phyloP scores from a whole-genome alignment of 345 rosid species.

The Eucalyptus leucophloia region DNA sequence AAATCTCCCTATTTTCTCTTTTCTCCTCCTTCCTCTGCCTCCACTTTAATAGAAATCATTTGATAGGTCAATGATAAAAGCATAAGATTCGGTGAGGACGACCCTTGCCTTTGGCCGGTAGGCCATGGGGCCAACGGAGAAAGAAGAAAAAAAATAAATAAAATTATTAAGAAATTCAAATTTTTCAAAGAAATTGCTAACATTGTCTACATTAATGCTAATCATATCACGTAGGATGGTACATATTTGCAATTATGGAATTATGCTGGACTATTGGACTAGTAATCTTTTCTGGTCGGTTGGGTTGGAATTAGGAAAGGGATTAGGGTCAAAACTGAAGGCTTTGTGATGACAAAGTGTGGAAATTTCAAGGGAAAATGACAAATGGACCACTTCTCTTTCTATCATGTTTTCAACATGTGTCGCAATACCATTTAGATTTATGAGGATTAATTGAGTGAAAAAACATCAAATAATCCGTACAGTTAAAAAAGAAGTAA shows the following conservation, averaged over 20 bases:
- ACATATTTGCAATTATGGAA: too few relatives aligned
- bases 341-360: too few relatives aligned
- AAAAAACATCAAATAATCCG: neutral
- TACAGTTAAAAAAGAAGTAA: neutral
- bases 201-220: too few relatives aligned
- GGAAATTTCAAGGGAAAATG: neutral
- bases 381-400: neutral
- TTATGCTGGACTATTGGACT: too few relatives aligned
- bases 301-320: too few relatives aligned
- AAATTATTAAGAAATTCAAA: too few relatives aligned
- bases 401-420: neutral
- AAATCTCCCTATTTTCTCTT: neutral
- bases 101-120: neutral
- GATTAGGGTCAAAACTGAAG: too few relatives aligned
- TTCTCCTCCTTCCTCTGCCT: neutral
- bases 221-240: neutral
- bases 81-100: neutral
- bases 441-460: neutral
- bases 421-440: neutral
- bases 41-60: neutral
- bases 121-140: fast-evolving
- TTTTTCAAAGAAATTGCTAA: neutral
- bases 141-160: too few relatives aligned
- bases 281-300: too few relatives aligned
- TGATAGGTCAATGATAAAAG: neutral